Evolutionary conservation across 2,329 filamentous ascomycete genomes (phyloP), one percentile per base, ranked within the genome.

Genomic region (Sclerotinia minor): DNA sequence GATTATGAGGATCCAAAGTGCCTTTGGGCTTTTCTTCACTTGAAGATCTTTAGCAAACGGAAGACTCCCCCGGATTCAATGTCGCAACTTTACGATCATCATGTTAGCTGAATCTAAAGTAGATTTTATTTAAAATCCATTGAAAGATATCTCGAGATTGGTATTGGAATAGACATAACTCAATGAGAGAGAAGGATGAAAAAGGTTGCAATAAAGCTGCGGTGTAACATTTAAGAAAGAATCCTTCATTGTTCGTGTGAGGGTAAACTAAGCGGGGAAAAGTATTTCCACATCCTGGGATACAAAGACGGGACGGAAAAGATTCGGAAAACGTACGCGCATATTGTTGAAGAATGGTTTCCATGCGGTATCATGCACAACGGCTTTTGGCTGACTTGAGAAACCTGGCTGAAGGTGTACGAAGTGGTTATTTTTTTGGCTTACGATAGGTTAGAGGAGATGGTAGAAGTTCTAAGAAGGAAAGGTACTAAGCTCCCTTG

Each of bases 161-260:
- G 3, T 52, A 63, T 32, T 35, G 11, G 19, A 35, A 21, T 50
- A 2, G 1, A 38, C 11, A 13, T 63, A 50, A 19, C 35, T 29
- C 7, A 63, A 21, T 19, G 32, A 63, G 35, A 29, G 29, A n/a
- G 47, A 52, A 52, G 32, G 60, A 50, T 61, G 24, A 32, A 32
- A 29, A 47, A 35, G 38, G 58, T 35, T 61, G 58, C 21, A 61
- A 35, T 60, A n/a, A 47, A 47, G 45, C 60, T 63, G 60, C 47
- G 35, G 32, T 63, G 60, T 52, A 52, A 63, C 45, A 17, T 38
- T 38, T 15, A 35, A 52, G 11, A 19, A 41, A 38, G 35, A 63
- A 52, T 63, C 47, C 60, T 63, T 50, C 29, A 19, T 54, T 44
- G 21, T 45, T 35, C 32, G 50, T 32, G 29, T 38, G 24, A 29